Evolutionary conservation across 2,329 filamentous ascomycete genomes (phyloP).

Genomic region (Thermochaetoides dissita): DNA sequence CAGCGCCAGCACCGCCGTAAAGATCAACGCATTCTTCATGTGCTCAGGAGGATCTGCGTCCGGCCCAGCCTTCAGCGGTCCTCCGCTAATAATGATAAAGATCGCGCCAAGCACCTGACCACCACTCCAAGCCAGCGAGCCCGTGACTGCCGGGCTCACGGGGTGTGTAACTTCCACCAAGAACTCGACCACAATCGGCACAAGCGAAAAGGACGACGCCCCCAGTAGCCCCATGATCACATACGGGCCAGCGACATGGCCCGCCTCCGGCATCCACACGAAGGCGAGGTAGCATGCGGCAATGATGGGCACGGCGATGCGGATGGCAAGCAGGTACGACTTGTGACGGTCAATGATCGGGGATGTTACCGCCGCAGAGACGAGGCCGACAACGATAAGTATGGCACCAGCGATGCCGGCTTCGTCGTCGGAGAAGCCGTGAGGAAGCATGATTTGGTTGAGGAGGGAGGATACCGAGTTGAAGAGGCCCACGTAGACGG

Average conservation of each 20-base stretch:
- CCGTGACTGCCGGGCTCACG: slow-evolving; percentile 71
- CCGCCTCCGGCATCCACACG: slow-evolving; percentile 62
- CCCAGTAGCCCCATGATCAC: slow-evolving; percentile 64
- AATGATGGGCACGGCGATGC: slow-evolving; percentile 60
- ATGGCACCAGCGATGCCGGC: slow-evolving; percentile 83
- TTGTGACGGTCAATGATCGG: slow-evolving; percentile 81
- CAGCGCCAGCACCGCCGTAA: slow-evolving; percentile 59
- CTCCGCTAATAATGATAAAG: slow-evolving; percentile 73
- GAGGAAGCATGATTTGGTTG: slow-evolving; percentile 79
- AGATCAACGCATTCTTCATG: slow-evolving; percentile 64
- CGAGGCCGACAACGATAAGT: slow-evolving; percentile 76
- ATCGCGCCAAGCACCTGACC: slow-evolving; percentile 75
- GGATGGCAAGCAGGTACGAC: slow-evolving; percentile 59
- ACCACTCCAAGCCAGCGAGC: slow-evolving; percentile 69
- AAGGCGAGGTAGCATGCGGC: slow-evolving; percentile 61
- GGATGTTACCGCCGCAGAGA: slow-evolving; percentile 59
- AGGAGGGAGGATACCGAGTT: slow-evolving; percentile 79
- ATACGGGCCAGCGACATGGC: slow-evolving; percentile 52
- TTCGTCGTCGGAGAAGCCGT: slow-evolving; percentile 69
- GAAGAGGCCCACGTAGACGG: slow-evolving; percentile 81
- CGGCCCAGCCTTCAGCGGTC: slow-evolving; percentile 45
- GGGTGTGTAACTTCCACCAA: slow-evolving; percentile 80
- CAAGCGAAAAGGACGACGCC: slow-evolving; percentile 62
- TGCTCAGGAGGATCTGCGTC: slow-evolving; percentile 47
- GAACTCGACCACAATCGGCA: slow-evolving; percentile 77